phyloP scores from a whole-genome alignment of 1,284 basidiomycete genomes.

The Pseudozyma hubeiensis region DNA sequence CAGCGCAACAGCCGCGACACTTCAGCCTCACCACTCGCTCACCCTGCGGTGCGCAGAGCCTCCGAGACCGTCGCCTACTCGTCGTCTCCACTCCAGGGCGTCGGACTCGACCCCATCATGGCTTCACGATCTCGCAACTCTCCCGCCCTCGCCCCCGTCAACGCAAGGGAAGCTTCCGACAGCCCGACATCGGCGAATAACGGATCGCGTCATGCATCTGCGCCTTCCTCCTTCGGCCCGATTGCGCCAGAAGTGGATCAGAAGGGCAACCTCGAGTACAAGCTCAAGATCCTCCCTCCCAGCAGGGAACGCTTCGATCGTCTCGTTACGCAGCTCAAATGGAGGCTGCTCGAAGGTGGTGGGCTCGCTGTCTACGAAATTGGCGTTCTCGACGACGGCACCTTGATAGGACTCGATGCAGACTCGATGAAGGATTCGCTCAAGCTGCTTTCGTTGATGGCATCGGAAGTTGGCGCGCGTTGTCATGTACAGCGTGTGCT shows the following conservation, averaged over 20 bases:
- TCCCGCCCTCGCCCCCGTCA: constrained; percentile 5
- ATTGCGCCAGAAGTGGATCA: constrained; percentile 64
- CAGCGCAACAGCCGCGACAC: constrained; percentile 10
- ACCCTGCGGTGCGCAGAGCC: constrained; percentile 28
- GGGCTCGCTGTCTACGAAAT: constrained; percentile 66
- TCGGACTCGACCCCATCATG: constrained; percentile 39
- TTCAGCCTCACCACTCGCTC: constrained; percentile 8
- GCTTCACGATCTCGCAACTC: constrained; percentile 34
- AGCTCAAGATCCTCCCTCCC: constrained; percentile 65
- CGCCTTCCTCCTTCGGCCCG: constrained; percentile 34
- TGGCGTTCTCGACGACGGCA: constrained; percentile 67
- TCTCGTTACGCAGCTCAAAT: constrained; percentile 67
- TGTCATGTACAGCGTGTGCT: constrained; percentile 42
- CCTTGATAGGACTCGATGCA: constrained; percentile 56
- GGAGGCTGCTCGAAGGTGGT: constrained; percentile 66
- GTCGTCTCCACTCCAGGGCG: constrained; percentile 28
- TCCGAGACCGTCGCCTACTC: constrained; percentile 33
- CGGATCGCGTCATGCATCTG: constrained; percentile 8
- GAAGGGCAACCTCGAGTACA: constrained; percentile 68
- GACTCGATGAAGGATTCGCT: constrained; percentile 62
- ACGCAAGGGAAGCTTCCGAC: neutral
- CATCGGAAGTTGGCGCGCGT: constrained; percentile 50
- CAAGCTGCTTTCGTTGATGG: constrained; percentile 59
- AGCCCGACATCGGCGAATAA: neutral
- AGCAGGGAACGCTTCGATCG: constrained; percentile 63